Evolutionary conservation across 495 filamentous ascomycete species (phyloP), one percentile per base, ranked within the genome.

Genomic region (Trichoderma reesei): DNA sequence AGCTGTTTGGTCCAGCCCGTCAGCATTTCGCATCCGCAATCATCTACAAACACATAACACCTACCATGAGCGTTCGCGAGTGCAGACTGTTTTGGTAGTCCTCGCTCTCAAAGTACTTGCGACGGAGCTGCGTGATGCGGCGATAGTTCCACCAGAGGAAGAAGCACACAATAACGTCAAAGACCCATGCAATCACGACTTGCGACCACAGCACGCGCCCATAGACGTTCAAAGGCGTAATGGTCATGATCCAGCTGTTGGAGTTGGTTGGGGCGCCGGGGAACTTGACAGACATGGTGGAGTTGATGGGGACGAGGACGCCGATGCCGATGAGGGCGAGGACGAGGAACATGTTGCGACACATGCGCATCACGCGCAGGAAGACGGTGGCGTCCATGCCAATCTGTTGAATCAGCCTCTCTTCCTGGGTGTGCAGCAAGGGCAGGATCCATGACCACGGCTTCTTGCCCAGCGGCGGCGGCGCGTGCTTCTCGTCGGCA

Each of bases 121-220:
- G 84, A 68, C 92, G 84, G 64, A 98, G 72, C 48, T 74, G 77
- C 31, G 85, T 70, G 31, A 98, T 82, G 18, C 80, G 85, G 56
- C 82, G 83, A 74, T 98, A 98, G 68, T 96, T 97, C 76, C 82
- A 85, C 91, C 91, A 98, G 20, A 98, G 75, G 70, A 96, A 96
- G 66, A 79, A 86, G 61, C 80, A 86, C 59, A 97, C 79, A 38
- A 92, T 81, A 33, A 86, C 72, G 73, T 92, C 86, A 72, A 96
- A 90, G 3, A 83, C 62, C 79, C 89, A 98, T 3, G 91, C 90
- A 66, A 87, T 82, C 4, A 88, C 79, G 10, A 96, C 90, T 70
- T 91, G 88, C 13, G 87, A 87, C 94, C 94, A 98, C 63, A 85
- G 84, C 3, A 78, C 74, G 7, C 73, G 59, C 1, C 80, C 86